Percentiles rank a stretch among this genome's conserved stretches.
Evolutionary conservation across 345 rosid genomes (phyloP).

Genomic region (Conringia planisiliqua): DNA sequence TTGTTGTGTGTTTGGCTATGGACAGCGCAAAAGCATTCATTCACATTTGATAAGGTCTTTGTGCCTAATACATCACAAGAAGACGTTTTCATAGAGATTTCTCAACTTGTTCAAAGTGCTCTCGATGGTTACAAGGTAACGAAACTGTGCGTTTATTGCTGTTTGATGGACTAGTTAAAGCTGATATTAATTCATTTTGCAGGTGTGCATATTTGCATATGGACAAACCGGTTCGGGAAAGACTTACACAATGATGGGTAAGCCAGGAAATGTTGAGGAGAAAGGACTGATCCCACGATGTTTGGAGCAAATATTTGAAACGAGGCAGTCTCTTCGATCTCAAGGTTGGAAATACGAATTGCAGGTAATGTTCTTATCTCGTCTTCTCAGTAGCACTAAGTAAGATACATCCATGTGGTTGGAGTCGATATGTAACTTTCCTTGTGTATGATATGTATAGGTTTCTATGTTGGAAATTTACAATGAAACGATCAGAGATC

Average conservation of each 20-base stretch:
- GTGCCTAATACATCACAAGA: conserved; percentile 69
- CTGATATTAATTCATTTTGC: conserved; percentile 14
- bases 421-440: neutral
- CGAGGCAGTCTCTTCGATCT: conserved; percentile 73
- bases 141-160: neutral
- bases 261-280: conserved; percentile 58
- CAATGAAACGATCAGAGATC: conserved; percentile 86
- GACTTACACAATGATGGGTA: conserved; percentile 99
- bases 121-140: conserved; percentile 97
- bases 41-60: conserved; percentile 87
- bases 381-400: neutral
- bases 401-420: neutral
- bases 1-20: conserved; percentile 1
- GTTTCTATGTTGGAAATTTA: conserved; percentile 98
- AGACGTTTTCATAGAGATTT: conserved; percentile 86
- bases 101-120: conserved; percentile 98
- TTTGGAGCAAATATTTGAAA: conserved; percentile 88
- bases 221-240: conserved; percentile 99
- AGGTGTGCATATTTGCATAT: conserved; percentile 98
- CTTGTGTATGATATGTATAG: conserved; percentile 35
- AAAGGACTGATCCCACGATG: conserved; percentile 91
- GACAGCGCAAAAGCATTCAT: conserved; percentile 82
- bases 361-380: conserved; percentile 48
- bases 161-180: neutral
- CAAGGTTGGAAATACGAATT: conserved; percentile 97